Percentiles rank a stretch among this genome's conserved stretches.
Conservation (phyloP, 2,329 filamentous ascomycete genomes). For the Aspergillus amoenus region DNA sequence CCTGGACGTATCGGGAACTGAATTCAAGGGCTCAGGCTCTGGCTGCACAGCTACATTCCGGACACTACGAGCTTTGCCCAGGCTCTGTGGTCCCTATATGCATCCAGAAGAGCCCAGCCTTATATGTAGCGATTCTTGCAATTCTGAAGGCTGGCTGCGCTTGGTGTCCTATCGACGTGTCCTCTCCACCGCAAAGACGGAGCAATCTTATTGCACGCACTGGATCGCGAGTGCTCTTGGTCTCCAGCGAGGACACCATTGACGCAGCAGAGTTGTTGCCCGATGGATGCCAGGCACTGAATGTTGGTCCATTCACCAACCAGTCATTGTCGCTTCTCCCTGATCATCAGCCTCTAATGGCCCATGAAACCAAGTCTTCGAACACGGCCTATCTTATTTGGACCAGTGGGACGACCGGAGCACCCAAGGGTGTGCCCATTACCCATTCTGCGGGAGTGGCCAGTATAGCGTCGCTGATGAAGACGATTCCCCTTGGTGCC, state of each 20-base stretch:
- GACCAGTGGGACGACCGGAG: constrained; percentile 39
- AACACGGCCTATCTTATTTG: constrained; percentile 41
- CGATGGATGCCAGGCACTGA: constrained; percentile 26
- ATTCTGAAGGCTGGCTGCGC: constrained; percentile 45
- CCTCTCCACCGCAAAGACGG: constrained; percentile 38
- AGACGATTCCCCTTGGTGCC: constrained; percentile 30
- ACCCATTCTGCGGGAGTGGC: constrained; percentile 35
- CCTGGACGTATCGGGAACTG: constrained; percentile 38
- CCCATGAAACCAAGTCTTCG: constrained; percentile 10
- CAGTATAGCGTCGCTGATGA: constrained; percentile 36
- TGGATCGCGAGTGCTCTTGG: constrained; percentile 29
- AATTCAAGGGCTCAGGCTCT: constrained; percentile 34
- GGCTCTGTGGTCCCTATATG: constrained; percentile 37
- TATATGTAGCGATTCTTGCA: constrained; percentile 43
- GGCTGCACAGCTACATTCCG: constrained; percentile 27
- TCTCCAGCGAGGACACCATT: constrained; percentile 20
- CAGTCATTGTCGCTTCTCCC: neutral
- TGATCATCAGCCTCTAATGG: neutral
- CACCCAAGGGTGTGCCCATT: constrained; percentile 42
- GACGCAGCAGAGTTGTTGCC: constrained; percentile 13
- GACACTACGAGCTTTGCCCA: too few species aligned
- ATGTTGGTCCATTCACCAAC: neutral
- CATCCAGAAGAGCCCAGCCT: constrained; percentile 38
- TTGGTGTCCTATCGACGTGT: constrained; percentile 43
- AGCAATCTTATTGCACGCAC: constrained; percentile 40